Evolutionary conservation across 768 basidiomycete species (phyloP).

Genomic region (Auriscalpium orientale): DNA sequence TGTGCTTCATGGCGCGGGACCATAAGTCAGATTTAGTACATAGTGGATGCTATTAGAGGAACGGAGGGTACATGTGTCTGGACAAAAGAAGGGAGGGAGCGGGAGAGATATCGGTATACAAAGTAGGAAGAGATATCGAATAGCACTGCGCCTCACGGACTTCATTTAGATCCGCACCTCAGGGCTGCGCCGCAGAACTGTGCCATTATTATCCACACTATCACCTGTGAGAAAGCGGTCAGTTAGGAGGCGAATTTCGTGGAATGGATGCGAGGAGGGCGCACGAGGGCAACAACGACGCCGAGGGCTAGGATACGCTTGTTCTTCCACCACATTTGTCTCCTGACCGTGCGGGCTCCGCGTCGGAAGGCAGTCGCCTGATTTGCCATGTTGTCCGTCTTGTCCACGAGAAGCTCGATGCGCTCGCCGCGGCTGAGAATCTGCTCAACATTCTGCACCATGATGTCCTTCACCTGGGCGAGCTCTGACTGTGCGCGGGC

Average conservation of each 20-base stretch:
- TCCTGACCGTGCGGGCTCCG: conserved; percentile 74
- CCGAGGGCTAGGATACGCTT: conserved; percentile 60
- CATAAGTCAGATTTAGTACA: background rate
- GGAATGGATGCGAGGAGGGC: conserved; percentile 19
- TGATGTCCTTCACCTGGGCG: conserved; percentile 89
- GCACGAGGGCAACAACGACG: conserved; percentile 62
- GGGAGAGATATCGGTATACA: background rate
- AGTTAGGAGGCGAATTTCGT: conserved; percentile 6
- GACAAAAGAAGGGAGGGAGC: background rate
- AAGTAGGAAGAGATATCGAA: background rate
- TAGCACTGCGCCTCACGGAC: background rate
- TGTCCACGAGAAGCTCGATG: conserved; percentile 92
- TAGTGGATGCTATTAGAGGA: background rate
- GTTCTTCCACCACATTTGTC: conserved; percentile 90
- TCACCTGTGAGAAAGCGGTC: conserved; percentile 34
- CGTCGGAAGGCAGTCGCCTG: conserved; percentile 91
- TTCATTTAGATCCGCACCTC: conserved; percentile 43
- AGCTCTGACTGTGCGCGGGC: conserved; percentile 84
- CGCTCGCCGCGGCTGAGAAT: conserved; percentile 92
- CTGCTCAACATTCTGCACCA: conserved; percentile 98
- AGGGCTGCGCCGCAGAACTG: conserved; percentile 85
- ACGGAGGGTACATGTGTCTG: background rate
- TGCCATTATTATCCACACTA: conserved; percentile 78
- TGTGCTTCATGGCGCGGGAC: background rate
- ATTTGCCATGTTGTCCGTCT: conserved; percentile 91